A percentile compares a stretch with the other conserved stretches of the same genome.
Conservation (phyloP, 2,329 filamentous ascomycete species). For the Colletotrichum sansevieriae region DNA sequence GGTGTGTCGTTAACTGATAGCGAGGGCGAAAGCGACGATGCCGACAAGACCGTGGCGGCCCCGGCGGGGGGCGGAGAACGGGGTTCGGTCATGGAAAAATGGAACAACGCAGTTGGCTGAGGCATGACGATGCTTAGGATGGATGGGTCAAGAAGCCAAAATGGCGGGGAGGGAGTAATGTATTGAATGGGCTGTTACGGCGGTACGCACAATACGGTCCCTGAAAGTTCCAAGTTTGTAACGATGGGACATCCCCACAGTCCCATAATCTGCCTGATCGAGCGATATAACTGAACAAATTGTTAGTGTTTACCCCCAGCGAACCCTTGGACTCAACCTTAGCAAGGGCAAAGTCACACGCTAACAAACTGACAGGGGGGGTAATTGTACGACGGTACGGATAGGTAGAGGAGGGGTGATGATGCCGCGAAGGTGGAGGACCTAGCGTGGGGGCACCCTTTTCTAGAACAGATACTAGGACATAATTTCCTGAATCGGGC, state of each 20-base stretch:
- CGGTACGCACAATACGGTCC: background rate
- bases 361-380: no score
- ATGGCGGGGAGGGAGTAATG: slow-evolving; percentile 32
- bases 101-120: slow-evolving; percentile 19
- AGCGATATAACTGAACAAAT: no score
- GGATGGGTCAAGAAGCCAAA: slow-evolving; percentile 30
- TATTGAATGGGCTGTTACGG: no score
- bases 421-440: slow-evolving; percentile 18
- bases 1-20: slow-evolving; percentile 17
- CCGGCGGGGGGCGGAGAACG: slow-evolving; percentile 37
- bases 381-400: background rate
- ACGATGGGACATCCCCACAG: no score
- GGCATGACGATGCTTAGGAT: slow-evolving; percentile 38
- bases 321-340: no score
- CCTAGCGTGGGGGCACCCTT: slow-evolving; percentile 38
- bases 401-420: slow-evolving; percentile 5
- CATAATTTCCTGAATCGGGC: slow-evolving; percentile 40
- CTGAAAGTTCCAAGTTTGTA: no score
- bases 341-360: no score
- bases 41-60: slow-evolving; percentile 30
- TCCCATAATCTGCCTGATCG: no score
- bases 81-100: slow-evolving; percentile 30
- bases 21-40: slow-evolving; percentile 27
- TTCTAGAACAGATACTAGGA: slow-evolving; percentile 41
- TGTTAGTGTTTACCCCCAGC: no score